These are phyloP conservation scores for Xerocomus minutiporus DNA, from an alignment of 1,284 basidiomycete species.

Conservation along the genomic window DNA sequence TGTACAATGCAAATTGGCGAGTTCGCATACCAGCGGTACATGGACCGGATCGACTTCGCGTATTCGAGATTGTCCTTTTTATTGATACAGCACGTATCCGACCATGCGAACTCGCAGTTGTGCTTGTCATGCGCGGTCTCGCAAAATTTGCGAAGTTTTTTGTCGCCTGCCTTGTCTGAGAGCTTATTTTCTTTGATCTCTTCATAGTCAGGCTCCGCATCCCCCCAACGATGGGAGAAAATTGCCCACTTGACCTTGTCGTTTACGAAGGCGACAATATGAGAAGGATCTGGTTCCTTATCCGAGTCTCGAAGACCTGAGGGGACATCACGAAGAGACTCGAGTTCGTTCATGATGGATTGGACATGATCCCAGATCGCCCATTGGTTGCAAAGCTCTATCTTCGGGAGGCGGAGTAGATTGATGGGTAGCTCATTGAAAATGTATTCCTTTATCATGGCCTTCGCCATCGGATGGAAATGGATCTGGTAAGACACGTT, in stretches of 20 bases:
- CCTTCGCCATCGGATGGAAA: background rate
- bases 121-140: background rate
- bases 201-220: background rate
- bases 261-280: background rate
- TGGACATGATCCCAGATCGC: background rate
- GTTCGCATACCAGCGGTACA: conserved; percentile 1
- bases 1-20: background rate
- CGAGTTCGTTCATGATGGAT: background rate
- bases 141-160: background rate
- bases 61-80: background rate
- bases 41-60: background rate
- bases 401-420: background rate
- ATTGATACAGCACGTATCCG: background rate
- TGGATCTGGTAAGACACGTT: background rate
- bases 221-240: background rate
- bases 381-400: background rate
- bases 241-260: background rate
- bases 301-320: background rate
- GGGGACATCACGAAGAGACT: background rate
- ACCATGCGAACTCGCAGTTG: background rate
- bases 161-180: background rate
- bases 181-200: background rate
- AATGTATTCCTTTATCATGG: background rate
- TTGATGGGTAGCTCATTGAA: background rate
- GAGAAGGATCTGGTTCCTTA: background rate